Percentiles rank a stretch among this genome's conserved stretches.
phyloP scores from a whole-genome alignment of 441 rosid genomes.

The Pelargonium australe region DNA sequence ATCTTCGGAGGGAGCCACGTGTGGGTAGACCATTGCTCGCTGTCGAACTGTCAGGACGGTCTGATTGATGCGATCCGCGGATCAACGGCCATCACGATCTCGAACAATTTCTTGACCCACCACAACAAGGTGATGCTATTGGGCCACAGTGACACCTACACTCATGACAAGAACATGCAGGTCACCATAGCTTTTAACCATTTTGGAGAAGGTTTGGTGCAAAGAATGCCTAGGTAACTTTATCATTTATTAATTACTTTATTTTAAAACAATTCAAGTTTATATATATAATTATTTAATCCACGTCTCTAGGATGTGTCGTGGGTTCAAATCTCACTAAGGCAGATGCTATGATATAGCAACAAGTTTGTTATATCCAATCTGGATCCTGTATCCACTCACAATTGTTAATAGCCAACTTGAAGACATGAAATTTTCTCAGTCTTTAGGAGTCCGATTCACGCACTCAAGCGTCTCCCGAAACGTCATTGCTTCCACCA shows the following conservation, averaged over 20 bases:
- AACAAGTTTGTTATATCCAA: no score
- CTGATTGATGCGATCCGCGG: constrained; percentile 93
- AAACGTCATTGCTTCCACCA: no score
- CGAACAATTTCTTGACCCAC: constrained; percentile 82
- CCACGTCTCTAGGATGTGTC: no score
- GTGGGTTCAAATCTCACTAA: no score
- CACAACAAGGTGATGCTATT: constrained; percentile 92
- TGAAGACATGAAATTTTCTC: no score
- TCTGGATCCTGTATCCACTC: no score
- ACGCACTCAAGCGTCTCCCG: no score
- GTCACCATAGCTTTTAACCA: constrained; percentile 98
- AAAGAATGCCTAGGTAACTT: constrained; percentile 89
- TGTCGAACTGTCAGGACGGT: constrained; percentile 85
- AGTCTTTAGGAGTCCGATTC: no score
- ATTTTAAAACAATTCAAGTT: constrained; percentile 17
- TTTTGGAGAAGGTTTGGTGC: constrained; percentile 86
- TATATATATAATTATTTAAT: no score
- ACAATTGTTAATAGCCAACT: no score
- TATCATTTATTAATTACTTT: not conserved
- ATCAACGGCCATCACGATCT: constrained; percentile 83
- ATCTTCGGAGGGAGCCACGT: constrained; percentile 84
- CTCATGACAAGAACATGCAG: constrained; percentile 77
- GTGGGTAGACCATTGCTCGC: constrained; percentile 89
- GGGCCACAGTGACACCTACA: constrained; percentile 85
- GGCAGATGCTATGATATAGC: no score